Conservation (phyloP, 2,329 filamentous ascomycete species). For the Xylariaceae sp. region DNA sequence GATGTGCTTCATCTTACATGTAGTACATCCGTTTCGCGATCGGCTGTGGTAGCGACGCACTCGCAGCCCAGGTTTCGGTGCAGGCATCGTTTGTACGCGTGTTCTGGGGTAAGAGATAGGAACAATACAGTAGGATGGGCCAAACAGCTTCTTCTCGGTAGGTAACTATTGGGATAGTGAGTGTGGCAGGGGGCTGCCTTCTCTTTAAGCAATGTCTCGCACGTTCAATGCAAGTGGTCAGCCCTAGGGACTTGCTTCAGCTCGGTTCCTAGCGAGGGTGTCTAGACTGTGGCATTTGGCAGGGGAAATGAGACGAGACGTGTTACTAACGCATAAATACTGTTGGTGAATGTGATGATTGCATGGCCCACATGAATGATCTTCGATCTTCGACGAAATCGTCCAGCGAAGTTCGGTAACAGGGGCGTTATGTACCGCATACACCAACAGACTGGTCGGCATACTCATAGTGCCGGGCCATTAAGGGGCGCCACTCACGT, state of each 20-base stretch:
- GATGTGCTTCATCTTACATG: constrained; percentile 26
- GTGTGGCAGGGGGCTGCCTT: constrained; percentile 9
- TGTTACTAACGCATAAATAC: background rate
- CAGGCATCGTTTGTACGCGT: constrained; percentile 16
- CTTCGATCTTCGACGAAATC: no score
- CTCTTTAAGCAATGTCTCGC: constrained; percentile 13
- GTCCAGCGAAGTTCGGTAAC: no score
- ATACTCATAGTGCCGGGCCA: no score
- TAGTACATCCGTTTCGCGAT: constrained; percentile 26
- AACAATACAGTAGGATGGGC: background rate
- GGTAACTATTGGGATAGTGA: background rate
- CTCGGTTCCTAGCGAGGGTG: constrained; percentile 3
- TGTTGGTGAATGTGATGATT: no score
- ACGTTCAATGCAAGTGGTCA: constrained; percentile 15
- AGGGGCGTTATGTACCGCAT: no score
- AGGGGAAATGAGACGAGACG: constrained; percentile 2
- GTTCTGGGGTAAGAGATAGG: background rate
- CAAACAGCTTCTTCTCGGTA: no score
- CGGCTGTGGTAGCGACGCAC: constrained; percentile 24
- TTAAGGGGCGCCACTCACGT: no score
- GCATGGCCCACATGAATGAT: no score
- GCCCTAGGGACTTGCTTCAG: constrained; percentile 14
- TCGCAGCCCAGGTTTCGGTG: constrained; percentile 23
- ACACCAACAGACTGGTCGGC: no score
- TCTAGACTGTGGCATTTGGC: constrained; percentile 6